Base-by-base conservation (phyloP, 2,329 filamentous ascomycete genomes). In the Trichoderma polysporum region DNA sequence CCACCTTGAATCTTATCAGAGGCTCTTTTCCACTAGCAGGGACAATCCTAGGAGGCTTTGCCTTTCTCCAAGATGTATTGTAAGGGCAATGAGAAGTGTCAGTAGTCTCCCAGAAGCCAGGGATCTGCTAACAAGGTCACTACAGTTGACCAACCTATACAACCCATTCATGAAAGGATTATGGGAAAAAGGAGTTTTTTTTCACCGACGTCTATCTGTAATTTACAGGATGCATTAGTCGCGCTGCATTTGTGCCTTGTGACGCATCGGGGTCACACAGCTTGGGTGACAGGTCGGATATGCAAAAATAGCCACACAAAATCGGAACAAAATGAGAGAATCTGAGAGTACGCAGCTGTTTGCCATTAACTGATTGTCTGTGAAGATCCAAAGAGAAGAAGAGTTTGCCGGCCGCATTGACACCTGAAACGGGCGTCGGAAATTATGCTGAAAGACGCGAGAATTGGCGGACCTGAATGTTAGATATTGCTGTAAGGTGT, bases 11-110 rank as follows among this genome's bases (percentile, higher is more conserved):
- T 61, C 58, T 77, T 13, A 69, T 69, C 2, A 68, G 77, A 17
- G 74, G 76, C 37, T n/a, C 77, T 15, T 59, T 79, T 6, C 76
- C 76, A 4, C 71, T 79, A 25, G 70, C 66, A 41, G 76, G 77
- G 5, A 72, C 76, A 5, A 59, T 72, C 13, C 64, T 72, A 10
- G 76, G 74, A 1, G 65, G 72, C 22, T 63, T 65, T 25, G 65
- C 71, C 1, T 62, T 77, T 19, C 47, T 73, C 35, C 39, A 27
- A 1, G 62, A 58, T 39, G 53, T 22, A 25, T 15, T 61, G 9
- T 61, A 52, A 22, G 22, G n/a, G 41, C 22, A 12, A n/a, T n/a
- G n/a, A n/a, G 3, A 19, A 45, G n/a, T 10, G 12, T 6, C 17
- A n/a, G 25, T 3, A 52, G 27, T 31, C 10, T 17, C 3, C 15